A percentile compares a stretch with the other conserved stretches of the same genome.
phyloP scores from a whole-genome alignment of 495 filamentous ascomycete species.

The Neurospora terricola region DNA sequence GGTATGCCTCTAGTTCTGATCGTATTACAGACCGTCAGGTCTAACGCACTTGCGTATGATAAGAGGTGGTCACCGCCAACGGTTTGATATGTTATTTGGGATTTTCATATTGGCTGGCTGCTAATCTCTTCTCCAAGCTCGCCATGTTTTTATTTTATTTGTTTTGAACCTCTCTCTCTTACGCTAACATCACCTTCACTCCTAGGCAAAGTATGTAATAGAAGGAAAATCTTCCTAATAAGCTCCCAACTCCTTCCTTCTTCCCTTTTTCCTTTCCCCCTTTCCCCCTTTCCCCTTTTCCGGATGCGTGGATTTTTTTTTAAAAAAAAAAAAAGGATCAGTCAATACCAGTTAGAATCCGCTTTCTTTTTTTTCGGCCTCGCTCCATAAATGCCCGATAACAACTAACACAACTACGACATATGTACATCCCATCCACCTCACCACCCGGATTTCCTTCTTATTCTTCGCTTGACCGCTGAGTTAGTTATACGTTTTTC shows the following conservation, averaged over 20 bases:
- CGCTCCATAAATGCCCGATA: neutral
- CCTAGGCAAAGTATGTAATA: neutral
- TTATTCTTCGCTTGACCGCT: neutral
- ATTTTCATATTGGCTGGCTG: neutral
- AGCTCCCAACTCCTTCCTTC: neutral
- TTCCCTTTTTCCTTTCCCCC: neutral
- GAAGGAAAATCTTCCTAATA: neutral
- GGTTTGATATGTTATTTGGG: neutral
- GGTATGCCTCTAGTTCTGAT: neutral
- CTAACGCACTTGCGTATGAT: neutral
- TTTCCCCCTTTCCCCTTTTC: neutral
- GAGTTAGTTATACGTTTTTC: neutral
- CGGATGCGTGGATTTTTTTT: neutral
- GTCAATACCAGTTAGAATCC: neutral
- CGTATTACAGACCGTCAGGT: neutral
- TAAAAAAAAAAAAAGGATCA: neutral
- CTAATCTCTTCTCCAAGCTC: neutral
- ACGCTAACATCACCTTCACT: neutral
- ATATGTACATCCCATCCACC: neutral
- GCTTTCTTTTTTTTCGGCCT: neutral
- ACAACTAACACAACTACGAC: neutral
- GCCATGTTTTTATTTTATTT: neutral
- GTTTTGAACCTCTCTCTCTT: neutral
- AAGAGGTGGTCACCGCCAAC: neutral
- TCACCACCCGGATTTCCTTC: neutral